These are phyloP conservation scores for Tricholoma saponaceum DNA, from an alignment of 768 basidiomycete species.

Conservation along the genomic window DNA sequence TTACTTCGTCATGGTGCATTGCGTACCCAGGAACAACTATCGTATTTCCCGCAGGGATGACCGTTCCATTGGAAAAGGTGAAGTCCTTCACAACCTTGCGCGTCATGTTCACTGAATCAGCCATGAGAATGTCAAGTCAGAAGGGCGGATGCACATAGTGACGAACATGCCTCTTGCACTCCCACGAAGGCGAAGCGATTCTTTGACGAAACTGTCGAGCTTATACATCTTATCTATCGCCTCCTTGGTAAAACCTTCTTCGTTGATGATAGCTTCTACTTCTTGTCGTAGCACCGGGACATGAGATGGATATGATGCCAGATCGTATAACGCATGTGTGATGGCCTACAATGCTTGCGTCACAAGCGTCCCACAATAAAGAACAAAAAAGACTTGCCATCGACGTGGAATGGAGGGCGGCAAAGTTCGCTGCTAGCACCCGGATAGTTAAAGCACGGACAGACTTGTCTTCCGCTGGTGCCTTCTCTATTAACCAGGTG, in stretches of 20 bases:
- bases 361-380: not conserved
- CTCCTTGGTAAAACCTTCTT: not conserved
- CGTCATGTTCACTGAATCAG: conserved; percentile 11
- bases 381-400: conserved; percentile 9
- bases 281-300: conserved; percentile 28
- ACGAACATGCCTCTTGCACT: conserved; percentile 19
- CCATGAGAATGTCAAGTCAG: conserved; percentile 6
- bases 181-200: conserved; percentile 28
- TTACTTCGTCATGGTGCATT: conserved; percentile 22
- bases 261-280: conserved; percentile 20
- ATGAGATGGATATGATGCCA: conserved; percentile 24
- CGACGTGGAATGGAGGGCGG: conserved; percentile 27
- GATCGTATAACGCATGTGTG: conserved; percentile 23
- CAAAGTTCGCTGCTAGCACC: conserved; percentile 32
- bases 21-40: conserved; percentile 24
- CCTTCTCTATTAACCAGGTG: conserved; percentile 16
- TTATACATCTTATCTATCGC: conserved; percentile 36
- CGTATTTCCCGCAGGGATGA: conserved; percentile 33
- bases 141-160: not conserved
- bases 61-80: conserved; percentile 40
- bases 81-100: conserved; percentile 34
- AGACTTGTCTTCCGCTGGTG: conserved; percentile 7
- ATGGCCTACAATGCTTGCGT: conserved; percentile 17
- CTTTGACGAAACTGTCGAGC: conserved; percentile 43
- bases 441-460: conserved; percentile 12